Conservation (phyloP, 2,329 filamentous ascomycete genomes). For the Fusarium graminum region DNA sequence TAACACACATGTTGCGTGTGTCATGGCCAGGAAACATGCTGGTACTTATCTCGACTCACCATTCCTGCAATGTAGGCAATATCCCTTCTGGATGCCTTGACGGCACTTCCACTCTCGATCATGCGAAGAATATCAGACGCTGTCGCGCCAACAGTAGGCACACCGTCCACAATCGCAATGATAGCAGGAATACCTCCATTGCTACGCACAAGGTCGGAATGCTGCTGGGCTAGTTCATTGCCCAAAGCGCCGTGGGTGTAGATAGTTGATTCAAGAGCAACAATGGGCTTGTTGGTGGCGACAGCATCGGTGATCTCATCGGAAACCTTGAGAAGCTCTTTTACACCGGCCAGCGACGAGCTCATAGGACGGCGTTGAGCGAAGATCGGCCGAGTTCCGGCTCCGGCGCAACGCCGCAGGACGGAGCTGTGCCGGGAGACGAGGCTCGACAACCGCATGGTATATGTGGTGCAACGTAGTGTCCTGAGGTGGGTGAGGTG, state of each 20-base stretch:
- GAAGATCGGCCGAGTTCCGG: conserved; percentile 32
- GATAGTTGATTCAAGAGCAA: conserved; percentile 95
- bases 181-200: conserved; percentile 91
- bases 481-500: neutral
- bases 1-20: neutral
- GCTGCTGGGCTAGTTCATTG: conserved; percentile 77
- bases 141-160: conserved; percentile 82
- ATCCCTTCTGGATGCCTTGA: conserved; percentile 90
- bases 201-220: conserved; percentile 84
- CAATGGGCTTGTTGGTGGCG: conserved; percentile 80
- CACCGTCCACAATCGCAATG: conserved; percentile 86
- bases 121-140: conserved; percentile 80
- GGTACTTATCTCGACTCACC: conserved; percentile 60
- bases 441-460: conserved; percentile 43
- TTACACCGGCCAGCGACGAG: conserved; percentile 49
- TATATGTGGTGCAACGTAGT: neutral
- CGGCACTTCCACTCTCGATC: conserved; percentile 74
- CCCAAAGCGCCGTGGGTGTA: conserved; percentile 94
- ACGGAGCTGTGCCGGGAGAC: conserved; percentile 36
- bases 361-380: conserved; percentile 44
- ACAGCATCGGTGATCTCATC: conserved; percentile 87
- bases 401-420: conserved; percentile 36
- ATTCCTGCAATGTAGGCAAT: conserved; percentile 84
- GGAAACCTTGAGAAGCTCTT: conserved; percentile 74
- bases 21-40: neutral